Evolutionary conservation across 768 basidiomycete genomes (phyloP).

Genomic region (Cystobasidiopsis lactophilus): DNA sequence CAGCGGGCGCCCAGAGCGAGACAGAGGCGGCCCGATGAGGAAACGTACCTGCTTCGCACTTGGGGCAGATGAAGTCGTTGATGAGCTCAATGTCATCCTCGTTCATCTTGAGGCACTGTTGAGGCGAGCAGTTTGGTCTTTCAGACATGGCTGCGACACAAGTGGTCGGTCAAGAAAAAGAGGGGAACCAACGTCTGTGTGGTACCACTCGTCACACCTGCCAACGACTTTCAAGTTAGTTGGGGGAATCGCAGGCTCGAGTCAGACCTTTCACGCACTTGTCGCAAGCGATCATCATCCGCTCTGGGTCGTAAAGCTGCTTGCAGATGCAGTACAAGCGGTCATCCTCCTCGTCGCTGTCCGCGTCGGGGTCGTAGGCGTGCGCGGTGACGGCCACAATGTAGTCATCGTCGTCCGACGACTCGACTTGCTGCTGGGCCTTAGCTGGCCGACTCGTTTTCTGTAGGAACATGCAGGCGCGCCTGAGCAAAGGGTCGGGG

Average conservation of each 20-base stretch:
- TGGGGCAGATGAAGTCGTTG: conserved; percentile 76
- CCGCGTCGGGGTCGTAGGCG: conserved; percentile 11
- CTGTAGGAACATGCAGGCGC: no score
- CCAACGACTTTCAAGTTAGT: neutral
- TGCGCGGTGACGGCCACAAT: neutral
- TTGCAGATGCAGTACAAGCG: conserved; percentile 75
- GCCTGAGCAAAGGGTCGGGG: no score
- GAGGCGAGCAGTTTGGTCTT: neutral
- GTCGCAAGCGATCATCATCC: conserved; percentile 84
- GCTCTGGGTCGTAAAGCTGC: conserved; percentile 64
- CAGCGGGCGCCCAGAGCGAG: conserved; percentile 27
- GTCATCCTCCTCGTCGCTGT: conserved; percentile 34
- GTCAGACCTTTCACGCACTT: conserved; percentile 33
- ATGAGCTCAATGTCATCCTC: conserved; percentile 67
- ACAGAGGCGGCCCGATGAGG: conserved; percentile 33
- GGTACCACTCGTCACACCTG: conserved; percentile 90
- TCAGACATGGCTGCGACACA: no score
- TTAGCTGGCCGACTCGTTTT: no score
- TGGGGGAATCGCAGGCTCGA: neutral
- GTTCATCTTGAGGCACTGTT: conserved; percentile 47
- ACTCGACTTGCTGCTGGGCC: no score
- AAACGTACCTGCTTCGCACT: conserved; percentile 42
- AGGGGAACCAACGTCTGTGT: conserved; percentile 32
- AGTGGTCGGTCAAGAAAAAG: no score
- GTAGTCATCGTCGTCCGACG: no score